A percentile compares a stretch with the other conserved stretches of the same genome.
These are phyloP conservation scores for Letharia columbiana DNA, from an alignment of 495 filamentous ascomycete species.

Conservation along the genomic window DNA sequence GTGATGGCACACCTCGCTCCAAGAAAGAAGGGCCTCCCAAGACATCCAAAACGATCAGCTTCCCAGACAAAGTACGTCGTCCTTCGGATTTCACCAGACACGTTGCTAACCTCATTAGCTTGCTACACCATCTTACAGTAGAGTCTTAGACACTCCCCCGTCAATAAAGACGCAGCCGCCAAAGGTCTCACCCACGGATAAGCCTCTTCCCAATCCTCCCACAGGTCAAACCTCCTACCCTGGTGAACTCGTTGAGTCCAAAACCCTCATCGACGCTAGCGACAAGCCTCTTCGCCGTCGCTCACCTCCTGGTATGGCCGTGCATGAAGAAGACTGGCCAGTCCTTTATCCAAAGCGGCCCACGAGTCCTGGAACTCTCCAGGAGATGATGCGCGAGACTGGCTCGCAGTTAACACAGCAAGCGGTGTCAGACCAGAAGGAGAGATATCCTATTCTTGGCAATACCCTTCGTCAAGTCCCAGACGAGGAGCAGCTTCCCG, in stretches of 20 bases:
- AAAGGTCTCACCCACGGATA: slow-evolving; percentile 19
- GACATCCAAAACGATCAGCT: slow-evolving; percentile 11
- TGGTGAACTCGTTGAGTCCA: slow-evolving; percentile 8
- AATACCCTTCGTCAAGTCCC: slow-evolving; percentile 8
- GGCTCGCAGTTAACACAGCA: slow-evolving; percentile 14
- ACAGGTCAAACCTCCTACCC: slow-evolving; percentile 13
- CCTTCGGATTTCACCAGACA: neutral
- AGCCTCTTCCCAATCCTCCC: slow-evolving; percentile 28
- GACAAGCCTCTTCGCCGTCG: slow-evolving; percentile 26
- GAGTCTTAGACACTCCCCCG: slow-evolving; percentile 4
- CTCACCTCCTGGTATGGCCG: slow-evolving; percentile 12
- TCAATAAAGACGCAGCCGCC: neutral
- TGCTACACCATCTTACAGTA: slow-evolving; percentile 6
- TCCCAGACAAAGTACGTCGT: slow-evolving; percentile 24
- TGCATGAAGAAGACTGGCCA: slow-evolving; percentile 27
- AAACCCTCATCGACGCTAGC: slow-evolving; percentile 27
- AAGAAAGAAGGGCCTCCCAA: slow-evolving; percentile 20
- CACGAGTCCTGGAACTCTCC: slow-evolving; percentile 16
- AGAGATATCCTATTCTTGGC: slow-evolving; percentile 19
- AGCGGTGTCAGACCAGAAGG: slow-evolving; percentile 4
- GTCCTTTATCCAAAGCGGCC: slow-evolving; percentile 18
- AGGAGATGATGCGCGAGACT: slow-evolving; percentile 19
- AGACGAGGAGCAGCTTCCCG: slow-evolving; percentile 14
- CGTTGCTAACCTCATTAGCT: slow-evolving; percentile 17
- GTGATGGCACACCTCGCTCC: slow-evolving; percentile 21